These are phyloP conservation scores for Hypoxylon rubiginosum DNA, from an alignment of 2,329 filamentous ascomycete species.

Conservation along the genomic window DNA sequence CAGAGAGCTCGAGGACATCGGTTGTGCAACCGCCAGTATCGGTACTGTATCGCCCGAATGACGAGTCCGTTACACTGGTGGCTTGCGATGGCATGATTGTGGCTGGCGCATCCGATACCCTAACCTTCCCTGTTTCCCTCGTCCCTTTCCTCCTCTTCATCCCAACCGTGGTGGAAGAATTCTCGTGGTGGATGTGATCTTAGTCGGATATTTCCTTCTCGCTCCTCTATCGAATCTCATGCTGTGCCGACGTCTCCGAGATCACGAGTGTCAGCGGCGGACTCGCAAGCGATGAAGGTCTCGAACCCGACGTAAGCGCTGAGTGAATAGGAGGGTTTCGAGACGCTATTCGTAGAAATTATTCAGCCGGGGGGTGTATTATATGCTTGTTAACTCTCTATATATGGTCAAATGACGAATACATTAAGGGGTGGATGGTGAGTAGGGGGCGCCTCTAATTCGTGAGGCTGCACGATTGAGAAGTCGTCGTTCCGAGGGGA, in stretches of 20 bases:
- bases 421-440: conserved; percentile 13
- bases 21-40: conserved; percentile 34
- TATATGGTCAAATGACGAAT: conserved; percentile 14
- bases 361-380: conserved; percentile 12
- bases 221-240: conserved; percentile 43
- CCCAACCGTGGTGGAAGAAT: conserved; percentile 29
- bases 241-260: conserved; percentile 39
- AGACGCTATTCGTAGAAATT: not conserved
- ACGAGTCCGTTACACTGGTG: conserved; percentile 45
- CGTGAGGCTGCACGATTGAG: conserved; percentile 11
- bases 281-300: conserved; percentile 21
- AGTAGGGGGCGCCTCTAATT: conserved; percentile 16
- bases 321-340: not conserved
- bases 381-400: not conserved
- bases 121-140: conserved; percentile 32
- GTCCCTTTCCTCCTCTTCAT: conserved; percentile 39
- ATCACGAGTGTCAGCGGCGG: conserved; percentile 19
- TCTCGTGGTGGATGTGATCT: conserved; percentile 37
- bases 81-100: conserved; percentile 46
- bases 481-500: conserved; percentile 5
- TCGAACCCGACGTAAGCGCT: conserved; percentile 4
- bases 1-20: conserved; percentile 43
- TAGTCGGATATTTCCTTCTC: conserved; percentile 37
- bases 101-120: conserved; percentile 29
- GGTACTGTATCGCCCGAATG: conserved; percentile 42